Base-by-base conservation (phyloP, 2,329 filamentous ascomycete genomes). In the Diaporthe australafricana region DNA sequence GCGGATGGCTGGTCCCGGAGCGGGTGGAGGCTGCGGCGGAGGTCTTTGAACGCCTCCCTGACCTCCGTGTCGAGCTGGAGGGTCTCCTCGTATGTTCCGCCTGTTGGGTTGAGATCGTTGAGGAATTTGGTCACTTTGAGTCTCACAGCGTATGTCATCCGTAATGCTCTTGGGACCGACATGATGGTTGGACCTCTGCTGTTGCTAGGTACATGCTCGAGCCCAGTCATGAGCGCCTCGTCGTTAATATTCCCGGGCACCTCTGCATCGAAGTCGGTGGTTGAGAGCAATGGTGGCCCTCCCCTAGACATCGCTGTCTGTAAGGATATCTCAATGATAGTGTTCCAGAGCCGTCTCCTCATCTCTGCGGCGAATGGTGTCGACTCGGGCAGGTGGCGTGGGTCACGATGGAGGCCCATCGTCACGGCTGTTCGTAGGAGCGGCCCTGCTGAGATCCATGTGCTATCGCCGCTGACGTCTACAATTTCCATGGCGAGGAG, bases 351-450 rank as follows among this genome's bases (percentile, higher is more conserved):
- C 3, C 89, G 82, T 5, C 88, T 81, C 2, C 88, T 83, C 78
- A 90, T 84, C 78, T 91, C 89, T 1, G 84, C 82, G 25, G 84
- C 81, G 45, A 87, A 83, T 0, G 80, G 76, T 2, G 85, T 83
- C 82, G 88, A 86, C 25, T 83, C 81, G 8, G 83, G 81, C 5
- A 90, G 83, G 70, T 84, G 80, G 38, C 80, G 82, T 0, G 89
- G 88, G 70, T 91, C 89, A 1, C 87, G 84, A 76, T 91, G 88
- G 7, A 90, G 80, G 4, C 89, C 89, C 83, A 90, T 89, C 25
- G 69, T 66, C 76, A 91, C 86, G 67, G 88, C 89, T 9, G 83
- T 84, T 14, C 88, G 82, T n/a, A 89, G 72, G 14, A 90, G 73
- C 0, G 81, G 78, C 0, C 89, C 89, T 0, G 84, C 81, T 2